Percentiles rank a stretch among this genome's conserved stretches.
These are phyloP conservation scores for Fraxinus dipetala DNA, from an alignment of 305 asterid genomes.

Conservation along the genomic window DNA sequence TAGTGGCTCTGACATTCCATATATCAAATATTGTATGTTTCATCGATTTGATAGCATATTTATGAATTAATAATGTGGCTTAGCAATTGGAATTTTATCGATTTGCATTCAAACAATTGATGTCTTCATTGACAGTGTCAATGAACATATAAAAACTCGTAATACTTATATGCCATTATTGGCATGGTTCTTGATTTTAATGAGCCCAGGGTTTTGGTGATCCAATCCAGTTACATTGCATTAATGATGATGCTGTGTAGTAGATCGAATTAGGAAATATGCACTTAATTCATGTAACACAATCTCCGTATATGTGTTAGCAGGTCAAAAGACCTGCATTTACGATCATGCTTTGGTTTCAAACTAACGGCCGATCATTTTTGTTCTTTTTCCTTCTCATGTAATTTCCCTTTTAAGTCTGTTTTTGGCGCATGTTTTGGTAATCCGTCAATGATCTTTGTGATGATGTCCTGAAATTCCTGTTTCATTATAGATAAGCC, in stretches of 20 bases:
- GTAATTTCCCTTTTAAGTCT: neutral
- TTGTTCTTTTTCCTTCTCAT: neutral
- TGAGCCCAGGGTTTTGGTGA: neutral
- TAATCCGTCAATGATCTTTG: neutral
- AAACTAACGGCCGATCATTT: neutral
- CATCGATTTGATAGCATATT: neutral
- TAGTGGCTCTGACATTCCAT: neutral
- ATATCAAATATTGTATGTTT: neutral
- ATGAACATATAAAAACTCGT: neutral
- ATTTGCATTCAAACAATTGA: neutral
- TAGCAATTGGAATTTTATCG: neutral
- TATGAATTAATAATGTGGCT: neutral
- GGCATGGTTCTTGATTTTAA: neutral
- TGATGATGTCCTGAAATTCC: conserved; percentile 15
- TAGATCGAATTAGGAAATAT: neutral
- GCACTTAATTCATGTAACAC: conserved; percentile 5
- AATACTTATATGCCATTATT: neutral
- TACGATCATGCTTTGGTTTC: neutral
- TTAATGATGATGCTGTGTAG: neutral
- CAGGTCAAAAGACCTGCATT: neutral
- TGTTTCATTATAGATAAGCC: conserved; percentile 61
- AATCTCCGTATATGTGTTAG: neutral
- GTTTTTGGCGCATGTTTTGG: conserved; percentile 5
- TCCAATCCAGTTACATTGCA: neutral
- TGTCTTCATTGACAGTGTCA: neutral